phyloP scores from a whole-genome alignment of 2,329 filamentous ascomycete species.

The Fusarium sp. region DNA sequence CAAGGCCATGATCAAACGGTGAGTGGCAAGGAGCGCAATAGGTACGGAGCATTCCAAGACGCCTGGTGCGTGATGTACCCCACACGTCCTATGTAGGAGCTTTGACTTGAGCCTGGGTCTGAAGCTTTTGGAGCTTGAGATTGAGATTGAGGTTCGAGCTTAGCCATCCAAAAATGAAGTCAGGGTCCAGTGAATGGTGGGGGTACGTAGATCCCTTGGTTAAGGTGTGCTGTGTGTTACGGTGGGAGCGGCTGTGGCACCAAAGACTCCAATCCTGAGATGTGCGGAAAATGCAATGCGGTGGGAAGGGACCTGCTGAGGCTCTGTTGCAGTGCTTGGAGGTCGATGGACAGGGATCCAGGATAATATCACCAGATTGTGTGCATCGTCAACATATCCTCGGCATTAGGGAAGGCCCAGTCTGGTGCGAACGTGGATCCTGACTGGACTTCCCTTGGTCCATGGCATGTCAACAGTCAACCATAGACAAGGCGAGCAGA shows the following conservation, averaged over 20 bases:
- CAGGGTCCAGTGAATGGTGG: constrained; percentile 38
- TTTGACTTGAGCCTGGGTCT: constrained; percentile 38
- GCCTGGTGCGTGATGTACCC: constrained; percentile 39
- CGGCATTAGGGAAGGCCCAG: constrained; percentile 48
- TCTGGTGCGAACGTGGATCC: constrained; percentile 48
- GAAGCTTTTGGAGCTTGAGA: constrained; percentile 30
- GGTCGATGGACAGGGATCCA: constrained; percentile 41
- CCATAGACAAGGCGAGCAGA: constrained; percentile 41
- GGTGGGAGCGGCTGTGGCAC: constrained; percentile 22
- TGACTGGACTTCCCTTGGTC: constrained; percentile 50
- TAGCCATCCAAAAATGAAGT: constrained; percentile 25
- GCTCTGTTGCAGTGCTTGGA: constrained; percentile 46
- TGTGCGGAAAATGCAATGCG: constrained; percentile 34
- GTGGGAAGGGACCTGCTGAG: constrained; percentile 41
- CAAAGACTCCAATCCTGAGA: constrained; percentile 34
- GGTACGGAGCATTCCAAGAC: neutral
- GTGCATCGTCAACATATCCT: constrained; percentile 43
- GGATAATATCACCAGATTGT: constrained; percentile 30
- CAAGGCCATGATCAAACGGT: constrained; percentile 24
- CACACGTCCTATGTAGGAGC: constrained; percentile 41
- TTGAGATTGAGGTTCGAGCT: constrained; percentile 39
- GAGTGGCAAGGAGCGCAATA: constrained; percentile 34
- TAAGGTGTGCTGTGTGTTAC: constrained; percentile 25
- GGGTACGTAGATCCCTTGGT: constrained; percentile 32
- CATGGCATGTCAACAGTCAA: constrained; percentile 45